Evolutionary conservation across 352 stramenopile species (phyloP), one percentile per base, ranked within the genome.

Genomic region (Phytophthora foliorum): DNA sequence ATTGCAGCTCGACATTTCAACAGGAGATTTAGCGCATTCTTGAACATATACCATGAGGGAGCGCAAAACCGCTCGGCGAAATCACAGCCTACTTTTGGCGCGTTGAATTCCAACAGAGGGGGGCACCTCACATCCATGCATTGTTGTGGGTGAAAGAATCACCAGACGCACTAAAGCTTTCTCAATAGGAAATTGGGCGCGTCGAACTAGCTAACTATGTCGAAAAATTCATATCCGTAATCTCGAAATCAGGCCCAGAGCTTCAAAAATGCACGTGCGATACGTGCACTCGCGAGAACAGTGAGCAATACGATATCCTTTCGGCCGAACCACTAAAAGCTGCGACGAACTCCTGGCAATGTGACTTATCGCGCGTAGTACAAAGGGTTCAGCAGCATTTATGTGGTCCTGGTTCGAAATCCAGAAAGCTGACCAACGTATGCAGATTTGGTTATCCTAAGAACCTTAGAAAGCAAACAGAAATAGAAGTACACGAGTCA

Each of bases 41-140:
- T 67, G 44, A 67, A 1, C 36, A 57, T 14, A 24, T 75, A 10
- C 13, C 55, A 3, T 24, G 13, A n/a, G 45, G 24, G 0, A 9
- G 17, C 39, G 14, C 57, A 1, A 24, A 55, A 17, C 55, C 67
- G 9, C 34, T 74, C 0, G 66, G 59, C 10, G 49, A 60, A 38
- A 63, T 70, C 7, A n/a, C 24, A 0, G 59, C 69, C 16, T 67
- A 53, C 19, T 70, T 75, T 46, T 75, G 67, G 67, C 46, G 59
- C 1, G 55, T 75, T 0, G 42, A 75, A 36, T 70, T 67, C 39
- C 59, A 69, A 21, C 32, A 53, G 4, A 32, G 46, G 4, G 66
- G 66, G 8, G 69, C 66, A n/a, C 34, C 34, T 9, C 34, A 39
- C 11, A 39, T 39, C 6, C 49, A 74, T 45, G 67, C 46, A 19